Evolutionary conservation across 2,329 filamentous ascomycete genomes (phyloP).

Genomic region (Cercospora citrullina): DNA sequence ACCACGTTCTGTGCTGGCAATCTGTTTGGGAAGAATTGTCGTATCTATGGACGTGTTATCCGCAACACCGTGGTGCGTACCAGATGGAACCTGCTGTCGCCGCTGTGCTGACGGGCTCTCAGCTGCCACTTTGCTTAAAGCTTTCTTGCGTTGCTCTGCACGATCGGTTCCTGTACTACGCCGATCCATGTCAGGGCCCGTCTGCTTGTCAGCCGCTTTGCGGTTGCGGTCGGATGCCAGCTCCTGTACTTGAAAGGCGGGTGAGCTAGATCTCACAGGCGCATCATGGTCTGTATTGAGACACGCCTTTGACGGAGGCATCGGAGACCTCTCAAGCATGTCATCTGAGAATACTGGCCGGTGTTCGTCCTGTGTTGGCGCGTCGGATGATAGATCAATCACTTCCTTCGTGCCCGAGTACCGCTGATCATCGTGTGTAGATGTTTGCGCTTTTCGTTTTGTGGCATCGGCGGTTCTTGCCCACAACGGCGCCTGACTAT

Average conservation of each 20-base stretch:
- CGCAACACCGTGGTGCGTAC: not conserved
- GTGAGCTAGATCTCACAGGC: conserved; percentile 37
- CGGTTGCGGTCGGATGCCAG: not conserved
- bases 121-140: not conserved
- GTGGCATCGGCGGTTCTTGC: conserved; percentile 34
- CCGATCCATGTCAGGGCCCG: not conserved
- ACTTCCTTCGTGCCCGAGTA: conserved; percentile 35
- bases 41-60: not conserved
- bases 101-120: not conserved
- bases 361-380: conserved; percentile 26
- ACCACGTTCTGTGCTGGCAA: conserved; percentile 16
- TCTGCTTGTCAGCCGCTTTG: not conserved
- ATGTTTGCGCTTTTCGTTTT: conserved; percentile 25
- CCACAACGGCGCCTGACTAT: conserved; percentile 24
- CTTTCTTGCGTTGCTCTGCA: not conserved
- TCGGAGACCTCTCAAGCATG: conserved; percentile 29
- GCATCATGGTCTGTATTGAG: not conserved
- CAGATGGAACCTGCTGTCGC: not conserved
- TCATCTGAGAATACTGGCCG: conserved; percentile 33
- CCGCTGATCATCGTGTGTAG: conserved; percentile 21
- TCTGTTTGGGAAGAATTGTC: conserved; percentile 1
- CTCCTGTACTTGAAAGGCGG: conserved; percentile 34
- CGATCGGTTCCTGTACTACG: not conserved
- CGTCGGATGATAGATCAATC: conserved; percentile 40
- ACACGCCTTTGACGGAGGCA: conserved; percentile 17